Conservation (phyloP, 2,329 filamentous ascomycete species). For the Escovopsis weberi region DNA sequence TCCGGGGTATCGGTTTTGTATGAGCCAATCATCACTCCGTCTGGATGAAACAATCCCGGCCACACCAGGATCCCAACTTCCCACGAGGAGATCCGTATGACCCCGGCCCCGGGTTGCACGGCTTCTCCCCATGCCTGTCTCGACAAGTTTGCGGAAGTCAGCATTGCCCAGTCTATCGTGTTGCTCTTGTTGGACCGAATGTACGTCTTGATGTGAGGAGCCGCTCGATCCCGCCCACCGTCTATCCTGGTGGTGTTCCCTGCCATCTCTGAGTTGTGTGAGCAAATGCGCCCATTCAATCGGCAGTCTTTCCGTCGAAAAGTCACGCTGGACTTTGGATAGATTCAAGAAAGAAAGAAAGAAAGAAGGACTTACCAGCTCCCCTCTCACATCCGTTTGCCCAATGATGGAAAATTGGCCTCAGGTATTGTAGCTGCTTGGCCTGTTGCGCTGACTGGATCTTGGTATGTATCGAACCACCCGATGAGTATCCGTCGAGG, state of each 20-base stretch:
- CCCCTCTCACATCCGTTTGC: slow-evolving; percentile 39
- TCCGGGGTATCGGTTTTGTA: slow-evolving; percentile 47
- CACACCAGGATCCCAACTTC: slow-evolving; percentile 75
- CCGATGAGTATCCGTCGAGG: slow-evolving; percentile 64
- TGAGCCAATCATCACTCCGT: slow-evolving; percentile 48
- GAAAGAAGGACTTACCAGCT: slow-evolving; percentile 10
- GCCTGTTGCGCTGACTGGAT: slow-evolving; percentile 53
- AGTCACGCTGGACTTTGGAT: too few relatives aligned
- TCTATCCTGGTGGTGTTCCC: slow-evolving; percentile 20
- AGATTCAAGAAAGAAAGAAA: too few relatives aligned
- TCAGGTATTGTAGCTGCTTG: slow-evolving; percentile 60
- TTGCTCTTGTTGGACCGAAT: slow-evolving; percentile 43
- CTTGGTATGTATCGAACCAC: slow-evolving; percentile 71
- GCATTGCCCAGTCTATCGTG: slow-evolving; percentile 65
- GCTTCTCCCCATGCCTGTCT: slow-evolving; percentile 78
- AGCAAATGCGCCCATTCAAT: background rate
- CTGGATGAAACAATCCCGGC: slow-evolving; percentile 44
- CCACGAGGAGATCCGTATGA: slow-evolving; percentile 63
- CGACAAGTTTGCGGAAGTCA: slow-evolving; percentile 85
- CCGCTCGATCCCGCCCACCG: slow-evolving; percentile 51
- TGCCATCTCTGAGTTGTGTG: slow-evolving; percentile 12
- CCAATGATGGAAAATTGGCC: slow-evolving; percentile 63
- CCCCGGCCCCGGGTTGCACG: slow-evolving; percentile 34
- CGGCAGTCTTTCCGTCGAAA: background rate
- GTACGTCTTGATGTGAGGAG: slow-evolving; percentile 85